A percentile compares a stretch with the other conserved stretches of the same genome.
Conservation (phyloP, 176 grass and related monocot species). For the Oryza meridionalis region DNA sequence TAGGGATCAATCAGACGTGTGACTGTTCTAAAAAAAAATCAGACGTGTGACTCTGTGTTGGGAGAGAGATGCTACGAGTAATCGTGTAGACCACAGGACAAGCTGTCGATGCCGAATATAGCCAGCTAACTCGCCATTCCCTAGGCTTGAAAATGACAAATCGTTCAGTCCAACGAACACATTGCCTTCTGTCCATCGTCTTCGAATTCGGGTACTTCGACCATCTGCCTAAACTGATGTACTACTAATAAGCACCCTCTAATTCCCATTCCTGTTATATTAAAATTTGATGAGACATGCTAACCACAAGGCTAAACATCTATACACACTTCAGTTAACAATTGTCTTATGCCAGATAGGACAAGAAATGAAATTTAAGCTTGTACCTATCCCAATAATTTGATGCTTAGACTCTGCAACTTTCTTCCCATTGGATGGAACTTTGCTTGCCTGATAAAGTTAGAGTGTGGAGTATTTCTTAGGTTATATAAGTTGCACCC, state of each 20-base stretch:
- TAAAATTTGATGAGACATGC: neutral
- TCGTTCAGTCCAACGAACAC: neutral
- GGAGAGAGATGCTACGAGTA: neutral
- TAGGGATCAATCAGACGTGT: no score
- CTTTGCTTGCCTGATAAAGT: neutral
- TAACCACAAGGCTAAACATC: neutral
- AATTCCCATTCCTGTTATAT: neutral
- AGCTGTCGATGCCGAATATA: neutral
- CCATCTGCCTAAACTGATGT: neutral
- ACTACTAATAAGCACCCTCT: no score
- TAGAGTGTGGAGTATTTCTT: neutral
- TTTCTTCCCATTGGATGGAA: neutral
- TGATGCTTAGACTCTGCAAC: neutral
- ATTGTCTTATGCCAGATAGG: neutral
- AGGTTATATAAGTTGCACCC: neutral
- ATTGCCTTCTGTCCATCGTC: neutral
- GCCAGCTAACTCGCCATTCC: neutral
- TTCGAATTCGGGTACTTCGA: neutral
- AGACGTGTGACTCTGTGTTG: neutral
- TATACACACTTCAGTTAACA: neutral
- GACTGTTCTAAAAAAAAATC: no score
- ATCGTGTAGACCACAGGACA: neutral
- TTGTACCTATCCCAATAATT: constrained; percentile 9
- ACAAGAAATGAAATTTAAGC: neutral
- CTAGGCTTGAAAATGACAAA: constrained; percentile 2